phyloP scores from a whole-genome alignment of 1,284 basidiomycete species.

The Amylostereum areolatum region DNA sequence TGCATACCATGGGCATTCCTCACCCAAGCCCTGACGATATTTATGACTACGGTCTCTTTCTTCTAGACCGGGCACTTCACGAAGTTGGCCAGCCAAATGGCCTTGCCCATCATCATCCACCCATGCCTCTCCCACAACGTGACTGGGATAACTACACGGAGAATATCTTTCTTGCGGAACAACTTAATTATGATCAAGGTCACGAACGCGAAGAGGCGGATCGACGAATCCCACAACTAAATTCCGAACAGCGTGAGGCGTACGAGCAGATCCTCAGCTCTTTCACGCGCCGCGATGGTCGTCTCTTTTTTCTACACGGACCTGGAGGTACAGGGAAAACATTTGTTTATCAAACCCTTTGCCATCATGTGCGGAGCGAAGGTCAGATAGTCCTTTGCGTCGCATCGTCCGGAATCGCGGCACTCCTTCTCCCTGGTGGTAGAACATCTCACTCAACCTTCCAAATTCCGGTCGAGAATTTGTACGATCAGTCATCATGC shows the following conservation, averaged over 20 bases:
- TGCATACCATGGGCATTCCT: slow-evolving; percentile 8
- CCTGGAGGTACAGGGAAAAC: slow-evolving; percentile 45
- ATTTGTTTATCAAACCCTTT: slow-evolving; percentile 36
- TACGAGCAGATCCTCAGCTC: slow-evolving; percentile 28
- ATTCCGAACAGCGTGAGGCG: slow-evolving; percentile 29
- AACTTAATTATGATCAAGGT: slow-evolving; percentile 26
- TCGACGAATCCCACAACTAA: slow-evolving; percentile 19
- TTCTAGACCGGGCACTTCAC: slow-evolving; percentile 25
- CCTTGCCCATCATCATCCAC: slow-evolving; percentile 21
- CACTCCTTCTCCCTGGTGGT: slow-evolving; percentile 33
- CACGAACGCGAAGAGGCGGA: slow-evolving; percentile 11
- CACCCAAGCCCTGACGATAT: slow-evolving; percentile 24
- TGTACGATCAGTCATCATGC: too few relatives aligned
- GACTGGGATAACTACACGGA: slow-evolving; percentile 21
- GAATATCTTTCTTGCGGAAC: slow-evolving; percentile 33
- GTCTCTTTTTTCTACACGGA: slow-evolving; percentile 38
- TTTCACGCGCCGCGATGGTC: slow-evolving; percentile 18
- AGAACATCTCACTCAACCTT: slow-evolving; percentile 37
- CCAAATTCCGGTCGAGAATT: slow-evolving; percentile 36
- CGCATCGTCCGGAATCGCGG: slow-evolving; percentile 40
- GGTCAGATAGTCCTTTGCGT: slow-evolving; percentile 33
- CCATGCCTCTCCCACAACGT: slow-evolving; percentile 22
- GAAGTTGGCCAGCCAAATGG: slow-evolving; percentile 15
- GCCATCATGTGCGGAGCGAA: slow-evolving; percentile 20
- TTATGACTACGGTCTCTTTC: slow-evolving; percentile 35